Evolutionary conservation across 2,329 filamentous ascomycete species (phyloP).

Genomic region (Pseudogymnoascus sp.): DNA sequence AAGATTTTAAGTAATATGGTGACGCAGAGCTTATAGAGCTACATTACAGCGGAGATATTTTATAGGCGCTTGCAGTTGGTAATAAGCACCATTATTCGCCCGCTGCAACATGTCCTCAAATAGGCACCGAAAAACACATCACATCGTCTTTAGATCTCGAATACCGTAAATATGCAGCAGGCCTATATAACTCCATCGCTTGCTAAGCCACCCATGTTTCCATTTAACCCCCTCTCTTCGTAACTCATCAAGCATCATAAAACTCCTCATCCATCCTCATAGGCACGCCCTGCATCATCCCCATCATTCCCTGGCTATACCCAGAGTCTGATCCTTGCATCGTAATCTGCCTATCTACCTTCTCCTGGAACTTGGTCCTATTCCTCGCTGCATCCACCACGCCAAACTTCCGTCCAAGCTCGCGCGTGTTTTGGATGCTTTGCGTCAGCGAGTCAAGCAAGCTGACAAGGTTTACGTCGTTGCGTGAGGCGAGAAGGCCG

Average conservation of each 20-base stretch:
- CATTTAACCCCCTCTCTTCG: background rate
- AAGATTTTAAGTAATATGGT: background rate
- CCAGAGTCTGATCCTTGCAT: background rate
- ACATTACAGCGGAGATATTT: background rate
- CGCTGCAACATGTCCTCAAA: background rate
- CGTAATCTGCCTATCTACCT: constrained; percentile 1
- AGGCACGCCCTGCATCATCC: background rate
- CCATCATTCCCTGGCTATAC: background rate
- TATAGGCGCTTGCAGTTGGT: background rate
- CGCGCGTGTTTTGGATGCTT: constrained; percentile 60
- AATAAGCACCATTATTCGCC: background rate
- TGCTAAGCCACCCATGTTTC: background rate
- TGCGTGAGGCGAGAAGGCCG: constrained; percentile 67
- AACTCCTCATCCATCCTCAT: constrained; percentile 2
- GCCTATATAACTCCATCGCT: constrained; percentile 3
- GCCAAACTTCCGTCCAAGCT: constrained; percentile 65
- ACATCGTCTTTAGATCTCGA: background rate
- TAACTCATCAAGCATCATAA: constrained; percentile 7
- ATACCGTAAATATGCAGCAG: constrained; percentile 9
- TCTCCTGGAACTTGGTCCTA: constrained; percentile 6
- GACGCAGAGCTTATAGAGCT: background rate
- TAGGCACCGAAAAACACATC: background rate
- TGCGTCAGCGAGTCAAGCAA: constrained; percentile 69
- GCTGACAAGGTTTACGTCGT: constrained; percentile 72
- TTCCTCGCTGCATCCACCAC: constrained; percentile 41